Evolutionary conservation across 306 rosid genomes (phyloP), one percentile per base, ranked within the genome.

Genomic region (Cucurbita pepo): DNA sequence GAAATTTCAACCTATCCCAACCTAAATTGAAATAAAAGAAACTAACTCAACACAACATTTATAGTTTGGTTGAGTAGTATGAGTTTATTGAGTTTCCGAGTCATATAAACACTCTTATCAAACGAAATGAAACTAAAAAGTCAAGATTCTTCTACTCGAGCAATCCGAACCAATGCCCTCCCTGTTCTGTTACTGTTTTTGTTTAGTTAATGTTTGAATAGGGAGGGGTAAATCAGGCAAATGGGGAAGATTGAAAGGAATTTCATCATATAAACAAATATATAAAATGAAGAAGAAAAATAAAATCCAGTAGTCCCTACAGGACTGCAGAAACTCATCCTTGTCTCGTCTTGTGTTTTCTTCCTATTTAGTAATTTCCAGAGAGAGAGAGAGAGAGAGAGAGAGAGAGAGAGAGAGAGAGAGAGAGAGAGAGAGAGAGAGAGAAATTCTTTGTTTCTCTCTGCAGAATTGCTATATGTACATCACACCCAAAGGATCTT

Each of bases 281-380:
- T 5, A 55, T 19, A 18, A 71, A 74, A 74, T 45, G 25, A 55
- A 52, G 15, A 30, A 22, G 43, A 59, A 10, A 16, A 45, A 72
- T 6, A 7, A 77, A 38, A 38, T 36, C n/a, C 4, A 70, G 81
- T 81, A 86, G 96, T 70, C 96, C 98, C 88, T 79, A 81, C 77
- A 15, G 85, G 86, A 76, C 81, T 79, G 80, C 88, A 76, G 88
- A 84, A 79, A 77, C 85, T 14, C 74, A 78, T 82, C 59, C 72
- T 80, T 87, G 98, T 93, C 98, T 84, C 88, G 81, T 86, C 87
- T 77, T 64, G 56, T 71, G 93, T 82, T 79, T 80, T 81, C 88
- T 82, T 83, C 81, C 82, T 83, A 25, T 69, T 44, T 69, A 48
- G 73, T 69, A 69, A 69, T 69, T 57, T 69, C 73, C 34, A 71